Percentiles rank a stretch among this genome's conserved stretches.
Conservation (phyloP, 164 flowering plant species). For the Cinnamomum chago region DNA sequence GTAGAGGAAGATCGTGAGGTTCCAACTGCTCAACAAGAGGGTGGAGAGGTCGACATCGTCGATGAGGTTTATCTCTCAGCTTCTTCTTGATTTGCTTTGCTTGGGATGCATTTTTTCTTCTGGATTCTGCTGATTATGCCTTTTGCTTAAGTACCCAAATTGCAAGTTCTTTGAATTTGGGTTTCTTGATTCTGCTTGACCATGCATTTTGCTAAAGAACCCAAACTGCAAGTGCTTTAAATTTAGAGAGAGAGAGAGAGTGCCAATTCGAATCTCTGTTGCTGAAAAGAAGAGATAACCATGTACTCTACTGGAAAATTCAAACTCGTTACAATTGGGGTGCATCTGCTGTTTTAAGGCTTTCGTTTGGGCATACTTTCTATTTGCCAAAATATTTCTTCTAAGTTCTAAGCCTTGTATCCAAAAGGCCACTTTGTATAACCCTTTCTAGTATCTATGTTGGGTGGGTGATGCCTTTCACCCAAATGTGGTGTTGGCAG, state of each 20-base stretch:
- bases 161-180: neutral
- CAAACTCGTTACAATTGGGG: neutral
- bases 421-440: neutral
- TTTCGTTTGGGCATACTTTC: too few relatives aligned
- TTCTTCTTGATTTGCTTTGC: too few relatives aligned
- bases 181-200: neutral
- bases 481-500: too few relatives aligned
- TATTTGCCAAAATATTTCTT: too few relatives aligned
- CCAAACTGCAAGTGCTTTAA: neutral
- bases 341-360: too few relatives aligned
- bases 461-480: neutral
- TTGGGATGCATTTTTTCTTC: too few relatives aligned
- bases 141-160: neutral
- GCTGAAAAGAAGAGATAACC: neutral
- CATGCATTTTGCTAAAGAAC: neutral
- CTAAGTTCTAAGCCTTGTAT: too few relatives aligned
- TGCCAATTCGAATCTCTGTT: neutral
- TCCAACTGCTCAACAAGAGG: constrained; percentile 21
- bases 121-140: neutral
- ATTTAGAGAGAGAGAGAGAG: neutral
- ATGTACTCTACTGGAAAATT: neutral
- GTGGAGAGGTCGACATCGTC: constrained; percentile 20
- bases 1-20: constrained; percentile 2
- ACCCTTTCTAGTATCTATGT: neutral
- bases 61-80: constrained; percentile 31